These are phyloP conservation scores for Suillus alpinus DNA, from an alignment of 768 basidiomycete genomes.

Conservation along the genomic window DNA sequence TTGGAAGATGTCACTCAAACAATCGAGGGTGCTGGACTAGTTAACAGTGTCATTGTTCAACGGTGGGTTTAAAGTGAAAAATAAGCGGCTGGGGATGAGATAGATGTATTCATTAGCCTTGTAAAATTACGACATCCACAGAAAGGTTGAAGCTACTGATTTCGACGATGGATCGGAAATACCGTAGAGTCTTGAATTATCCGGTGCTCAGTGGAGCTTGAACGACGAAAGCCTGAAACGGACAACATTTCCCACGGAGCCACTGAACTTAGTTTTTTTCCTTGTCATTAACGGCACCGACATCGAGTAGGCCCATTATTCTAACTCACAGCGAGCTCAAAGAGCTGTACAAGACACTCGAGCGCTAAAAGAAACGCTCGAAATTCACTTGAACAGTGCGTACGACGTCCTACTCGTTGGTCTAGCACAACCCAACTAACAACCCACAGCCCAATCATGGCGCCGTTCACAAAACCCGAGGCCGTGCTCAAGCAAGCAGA, in stretches of 20 bases:
- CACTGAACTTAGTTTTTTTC: slow-evolving; percentile 11
- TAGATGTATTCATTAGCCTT: neutral
- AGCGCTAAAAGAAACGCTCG: neutral
- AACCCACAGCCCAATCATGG: slow-evolving; percentile 48
- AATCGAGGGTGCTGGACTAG: slow-evolving; percentile 67
- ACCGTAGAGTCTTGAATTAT: no score
- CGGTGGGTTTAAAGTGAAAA: slow-evolving; percentile 50
- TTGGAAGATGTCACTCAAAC: slow-evolving; percentile 65
- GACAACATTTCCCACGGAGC: slow-evolving; percentile 1
- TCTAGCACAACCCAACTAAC: neutral
- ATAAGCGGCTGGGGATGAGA: neutral
- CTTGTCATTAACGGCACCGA: slow-evolving; percentile 1
- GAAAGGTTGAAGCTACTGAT: neutral
- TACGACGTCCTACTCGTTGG: no score
- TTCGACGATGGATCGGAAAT: no score
- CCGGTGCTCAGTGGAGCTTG: no score
- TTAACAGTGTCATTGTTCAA: slow-evolving; percentile 85
- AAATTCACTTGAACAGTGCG: neutral
- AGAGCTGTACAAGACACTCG: neutral
- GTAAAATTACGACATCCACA: slow-evolving; percentile 2
- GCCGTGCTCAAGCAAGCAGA: slow-evolving; percentile 92
- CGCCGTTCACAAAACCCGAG: slow-evolving; percentile 88
- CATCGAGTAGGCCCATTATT: neutral
- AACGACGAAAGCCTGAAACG: neutral
- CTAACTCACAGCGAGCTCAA: slow-evolving; percentile 2